Percentiles rank a stretch among this genome's conserved stretches.
Conservation (phyloP, 2,329 filamentous ascomycete genomes). For the Epichloe brachyelytri region DNA sequence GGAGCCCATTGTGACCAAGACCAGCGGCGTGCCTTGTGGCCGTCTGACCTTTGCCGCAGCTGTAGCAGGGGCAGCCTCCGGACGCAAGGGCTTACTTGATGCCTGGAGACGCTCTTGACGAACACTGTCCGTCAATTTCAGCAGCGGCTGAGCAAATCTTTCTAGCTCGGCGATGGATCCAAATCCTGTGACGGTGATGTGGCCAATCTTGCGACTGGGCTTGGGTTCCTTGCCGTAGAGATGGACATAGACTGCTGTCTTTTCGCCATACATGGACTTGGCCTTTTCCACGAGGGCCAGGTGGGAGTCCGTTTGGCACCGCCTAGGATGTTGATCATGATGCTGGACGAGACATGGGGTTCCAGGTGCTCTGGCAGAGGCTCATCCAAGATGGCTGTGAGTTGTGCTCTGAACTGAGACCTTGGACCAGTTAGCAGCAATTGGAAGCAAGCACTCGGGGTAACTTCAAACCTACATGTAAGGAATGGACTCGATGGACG, state of each 20-base stretch:
- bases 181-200: slow-evolving; percentile 68
- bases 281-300: slow-evolving; percentile 33
- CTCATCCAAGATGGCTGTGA: slow-evolving; percentile 65
- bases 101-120: slow-evolving; percentile 38
- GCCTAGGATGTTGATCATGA: slow-evolving; percentile 74
- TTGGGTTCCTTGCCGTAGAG: slow-evolving; percentile 87
- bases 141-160: slow-evolving; percentile 49
- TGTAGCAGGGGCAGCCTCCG: slow-evolving; percentile 5
- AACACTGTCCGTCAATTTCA: slow-evolving; percentile 49
- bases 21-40: slow-evolving; percentile 34
- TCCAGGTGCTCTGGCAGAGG: slow-evolving; percentile 42
- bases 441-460: neutral
- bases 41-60: neutral
- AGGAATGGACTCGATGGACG: slow-evolving; percentile 83
- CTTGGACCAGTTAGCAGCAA: slow-evolving; percentile 2
- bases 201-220: slow-evolving; percentile 86
- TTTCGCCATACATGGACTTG: slow-evolving; percentile 27
- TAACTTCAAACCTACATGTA: slow-evolving; percentile 32
- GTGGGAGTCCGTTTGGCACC: slow-evolving; percentile 55
- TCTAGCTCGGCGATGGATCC: slow-evolving; percentile 53
- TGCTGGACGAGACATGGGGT: slow-evolving; percentile 47
- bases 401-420: slow-evolving; percentile 86
- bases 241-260: slow-evolving; percentile 52
- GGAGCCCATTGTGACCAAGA: slow-evolving; percentile 75
- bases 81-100: slow-evolving; percentile 19